Conservation (phyloP, 257 asterid genomes). For the Penstemon davidsonii region DNA sequence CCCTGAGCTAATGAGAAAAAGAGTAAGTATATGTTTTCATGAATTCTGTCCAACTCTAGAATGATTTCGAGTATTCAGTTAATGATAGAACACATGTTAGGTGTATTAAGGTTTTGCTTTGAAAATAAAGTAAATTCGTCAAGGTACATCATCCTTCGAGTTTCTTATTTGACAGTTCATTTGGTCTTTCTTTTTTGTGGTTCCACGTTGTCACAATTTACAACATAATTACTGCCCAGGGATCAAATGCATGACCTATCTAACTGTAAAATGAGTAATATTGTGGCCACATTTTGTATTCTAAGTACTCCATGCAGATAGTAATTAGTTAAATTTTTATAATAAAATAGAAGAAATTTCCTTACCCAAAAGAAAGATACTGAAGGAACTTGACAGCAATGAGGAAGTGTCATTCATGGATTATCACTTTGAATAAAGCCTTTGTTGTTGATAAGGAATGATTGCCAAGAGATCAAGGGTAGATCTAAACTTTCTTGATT, state of each 20-base stretch:
- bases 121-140: neutral
- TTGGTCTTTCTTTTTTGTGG: neutral
- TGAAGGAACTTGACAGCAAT: neutral
- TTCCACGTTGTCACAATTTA: neutral
- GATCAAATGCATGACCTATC: neutral
- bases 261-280: neutral
- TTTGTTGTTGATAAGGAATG: neutral
- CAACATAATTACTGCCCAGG: neutral
- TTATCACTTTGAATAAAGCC: neutral
- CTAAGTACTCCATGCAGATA: neutral
- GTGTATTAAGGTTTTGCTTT: conserved; percentile 1
- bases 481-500: neutral
- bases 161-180: conserved; percentile 2
- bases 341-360: neutral
- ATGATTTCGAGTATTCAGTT: neutral
- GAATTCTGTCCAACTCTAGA: conserved; percentile 1
- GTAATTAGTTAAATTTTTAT: neutral
- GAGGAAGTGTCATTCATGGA: neutral
- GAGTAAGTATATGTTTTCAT: conserved; percentile 41
- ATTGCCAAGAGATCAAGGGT: neutral
- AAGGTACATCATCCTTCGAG: neutral
- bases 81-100: neutral
- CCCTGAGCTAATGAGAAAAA: conserved; percentile 90
- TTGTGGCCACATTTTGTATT: neutral
- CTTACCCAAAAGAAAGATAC: neutral